A percentile compares a stretch with the other conserved stretches of the same genome.
These are phyloP conservation scores for Cystofilobasidium macerans DNA, from an alignment of 768 basidiomycete species.

Conservation along the genomic window DNA sequence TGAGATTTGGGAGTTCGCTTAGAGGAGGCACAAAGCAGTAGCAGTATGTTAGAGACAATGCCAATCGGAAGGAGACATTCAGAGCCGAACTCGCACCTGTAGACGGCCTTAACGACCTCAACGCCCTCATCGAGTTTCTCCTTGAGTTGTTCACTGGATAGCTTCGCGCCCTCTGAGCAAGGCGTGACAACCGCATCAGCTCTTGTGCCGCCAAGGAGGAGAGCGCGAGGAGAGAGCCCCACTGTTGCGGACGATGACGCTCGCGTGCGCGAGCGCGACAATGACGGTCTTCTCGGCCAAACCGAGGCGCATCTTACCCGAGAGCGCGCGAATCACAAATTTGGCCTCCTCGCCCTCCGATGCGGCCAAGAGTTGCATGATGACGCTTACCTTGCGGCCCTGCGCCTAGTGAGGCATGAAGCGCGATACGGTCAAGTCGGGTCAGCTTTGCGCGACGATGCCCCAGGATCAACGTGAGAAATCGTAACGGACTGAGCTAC, in stretches of 20 bases:
- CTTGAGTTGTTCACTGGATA: slow-evolving; percentile 61
- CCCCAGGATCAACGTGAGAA: too few species aligned
- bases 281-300: slow-evolving; percentile 94
- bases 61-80: too few species aligned
- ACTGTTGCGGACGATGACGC: slow-evolving; percentile 66
- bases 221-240: neutral
- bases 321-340: slow-evolving; percentile 86
- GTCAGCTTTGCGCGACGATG: too few species aligned
- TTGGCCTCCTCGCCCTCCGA: slow-evolving; percentile 89
- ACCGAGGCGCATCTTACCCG: slow-evolving; percentile 93
- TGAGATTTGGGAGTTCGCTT: slow-evolving; percentile 87
- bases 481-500: slow-evolving; percentile 55
- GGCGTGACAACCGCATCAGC: slow-evolving; percentile 10
- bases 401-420: slow-evolving; percentile 55
- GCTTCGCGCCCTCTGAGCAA: slow-evolving; percentile 57
- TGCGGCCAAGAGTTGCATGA: slow-evolving; percentile 83
- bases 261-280: slow-evolving; percentile 84
- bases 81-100: slow-evolving; percentile 51
- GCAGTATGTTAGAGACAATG: neutral
- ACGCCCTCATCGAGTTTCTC: slow-evolving; percentile 64
- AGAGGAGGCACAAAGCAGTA: neutral
- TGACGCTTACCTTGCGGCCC: slow-evolving; percentile 85
- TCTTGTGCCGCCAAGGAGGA: neutral
- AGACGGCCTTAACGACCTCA: slow-evolving; percentile 73
- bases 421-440: slow-evolving; percentile 35